These are phyloP conservation scores for Sporisorium scitamineum DNA, from an alignment of 1,284 basidiomycete genomes.

Conservation along the genomic window DNA sequence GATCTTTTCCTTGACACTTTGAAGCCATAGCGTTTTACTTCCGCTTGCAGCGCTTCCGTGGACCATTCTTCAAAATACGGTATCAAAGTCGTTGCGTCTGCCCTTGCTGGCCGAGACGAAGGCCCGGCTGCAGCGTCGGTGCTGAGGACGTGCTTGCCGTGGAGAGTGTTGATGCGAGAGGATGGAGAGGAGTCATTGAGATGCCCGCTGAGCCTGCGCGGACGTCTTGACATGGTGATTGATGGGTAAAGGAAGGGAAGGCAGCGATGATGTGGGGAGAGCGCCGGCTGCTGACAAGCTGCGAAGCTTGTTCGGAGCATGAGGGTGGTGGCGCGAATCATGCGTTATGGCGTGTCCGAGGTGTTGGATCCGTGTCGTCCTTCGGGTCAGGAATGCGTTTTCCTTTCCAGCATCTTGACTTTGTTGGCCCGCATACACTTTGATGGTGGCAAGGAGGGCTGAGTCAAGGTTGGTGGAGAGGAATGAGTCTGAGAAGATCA, in stretches of 20 bases:
- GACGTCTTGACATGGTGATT: conserved; percentile 19
- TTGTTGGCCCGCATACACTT: neutral
- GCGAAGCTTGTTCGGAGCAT: neutral
- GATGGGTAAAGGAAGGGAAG: conserved; percentile 6
- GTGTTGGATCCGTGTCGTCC: neutral
- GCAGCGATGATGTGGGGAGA: neutral
- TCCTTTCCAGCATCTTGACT: neutral
- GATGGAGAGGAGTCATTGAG: neutral
- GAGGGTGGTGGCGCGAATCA: neutral
- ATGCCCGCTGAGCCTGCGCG: conserved; percentile 7
- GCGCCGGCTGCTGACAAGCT: neutral
- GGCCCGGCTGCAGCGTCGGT: neutral
- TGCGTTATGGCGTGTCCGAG: neutral
- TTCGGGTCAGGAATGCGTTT: neutral
- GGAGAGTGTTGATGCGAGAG: too few species aligned
- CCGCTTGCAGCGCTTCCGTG: conserved; percentile 17
- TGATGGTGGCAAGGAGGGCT: neutral
- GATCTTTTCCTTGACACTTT: conserved; percentile 28
- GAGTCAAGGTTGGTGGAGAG: neutral
- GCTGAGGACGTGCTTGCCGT: neutral
- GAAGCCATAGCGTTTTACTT: conserved; percentile 50
- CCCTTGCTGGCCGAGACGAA: neutral
- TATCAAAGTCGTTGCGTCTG: neutral
- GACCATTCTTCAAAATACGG: conserved; percentile 39
- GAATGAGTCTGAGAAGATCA: neutral